Conservation (phyloP, 2,329 filamentous ascomycete species). For the Fragosphaeria purpurea region DNA sequence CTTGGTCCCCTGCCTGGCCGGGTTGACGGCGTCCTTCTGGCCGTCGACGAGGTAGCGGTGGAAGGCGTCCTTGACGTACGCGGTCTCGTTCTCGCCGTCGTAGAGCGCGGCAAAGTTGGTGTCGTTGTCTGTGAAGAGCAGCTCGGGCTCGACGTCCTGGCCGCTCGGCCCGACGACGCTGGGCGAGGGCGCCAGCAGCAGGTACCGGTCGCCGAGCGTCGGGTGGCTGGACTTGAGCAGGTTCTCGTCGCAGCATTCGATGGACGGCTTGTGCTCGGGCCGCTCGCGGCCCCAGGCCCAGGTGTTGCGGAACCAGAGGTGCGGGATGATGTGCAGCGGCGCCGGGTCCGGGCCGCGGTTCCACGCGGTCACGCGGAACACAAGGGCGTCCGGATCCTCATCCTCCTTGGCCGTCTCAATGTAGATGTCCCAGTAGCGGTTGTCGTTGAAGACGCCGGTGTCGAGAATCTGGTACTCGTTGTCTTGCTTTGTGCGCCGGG, state of each 20-base stretch:
- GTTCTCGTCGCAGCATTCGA: slow-evolving; percentile 55
- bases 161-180: slow-evolving; percentile 62
- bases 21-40: slow-evolving; percentile 74
- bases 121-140: slow-evolving; percentile 93
- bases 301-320: slow-evolving; percentile 95
- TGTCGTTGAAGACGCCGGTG: slow-evolving; percentile 77
- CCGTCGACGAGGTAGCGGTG: slow-evolving; percentile 77
- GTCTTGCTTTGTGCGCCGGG: slow-evolving; percentile 61
- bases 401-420: slow-evolving; percentile 93
- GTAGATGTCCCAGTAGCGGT: slow-evolving; percentile 93
- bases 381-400: slow-evolving; percentile 81
- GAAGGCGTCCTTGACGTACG: slow-evolving; percentile 92
- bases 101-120: slow-evolving; percentile 77
- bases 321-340: slow-evolving; percentile 84
- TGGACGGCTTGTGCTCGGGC: slow-evolving; percentile 67
- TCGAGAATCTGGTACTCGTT: slow-evolving; percentile 88
- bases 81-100: slow-evolving; percentile 63
- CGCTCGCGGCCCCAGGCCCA: slow-evolving; percentile 88
- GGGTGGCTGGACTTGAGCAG: slow-evolving; percentile 68
- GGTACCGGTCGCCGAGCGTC: slow-evolving; percentile 71
- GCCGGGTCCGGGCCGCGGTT: slow-evolving; percentile 87
- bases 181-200: slow-evolving; percentile 81
- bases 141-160: slow-evolving; percentile 72
- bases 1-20: slow-evolving; percentile 72
- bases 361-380: slow-evolving; percentile 93